Conservation (phyloP, 805 yeast genomes). For the Kluyveromyces nonfermentans region DNA sequence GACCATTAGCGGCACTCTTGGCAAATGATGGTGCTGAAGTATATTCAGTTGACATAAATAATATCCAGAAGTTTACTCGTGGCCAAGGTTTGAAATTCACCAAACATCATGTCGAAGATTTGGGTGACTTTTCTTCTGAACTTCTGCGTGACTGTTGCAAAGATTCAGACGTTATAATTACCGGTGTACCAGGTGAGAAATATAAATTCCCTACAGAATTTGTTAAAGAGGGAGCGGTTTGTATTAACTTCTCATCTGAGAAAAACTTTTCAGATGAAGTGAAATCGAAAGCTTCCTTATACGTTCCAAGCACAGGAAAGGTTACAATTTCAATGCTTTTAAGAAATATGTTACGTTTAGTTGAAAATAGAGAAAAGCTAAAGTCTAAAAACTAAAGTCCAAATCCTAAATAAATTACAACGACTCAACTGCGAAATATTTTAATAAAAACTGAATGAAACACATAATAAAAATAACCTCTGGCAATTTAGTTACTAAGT, state of each 20-base stretch:
- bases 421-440: too few species aligned
- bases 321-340: conserved; percentile 92
- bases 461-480: too few species aligned
- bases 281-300: conserved; percentile 77
- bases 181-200: conserved; percentile 82
- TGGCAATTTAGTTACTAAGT: too few species aligned
- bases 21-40: conserved; percentile 98
- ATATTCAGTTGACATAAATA: conserved; percentile 80
- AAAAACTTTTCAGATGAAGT: conserved; percentile 81
- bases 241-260: conserved; percentile 80
- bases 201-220: conserved; percentile 82
- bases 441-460: too few species aligned
- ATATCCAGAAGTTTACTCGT: conserved; percentile 84
- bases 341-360: conserved; percentile 76
- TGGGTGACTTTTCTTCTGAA: conserved; percentile 32
- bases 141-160: conserved; percentile 54
- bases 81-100: conserved; percentile 80
- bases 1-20: conserved; percentile 89
- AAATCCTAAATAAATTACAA: too few species aligned
- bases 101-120: conserved; percentile 72
- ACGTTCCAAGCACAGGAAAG: conserved; percentile 93
- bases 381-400: background rate
- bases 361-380: conserved; percentile 46
- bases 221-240: conserved; percentile 80
- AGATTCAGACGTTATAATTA: conserved; percentile 82